phyloP scores from a whole-genome alignment of 1,284 basidiomycete species.

The Dichomitus squalens region DNA sequence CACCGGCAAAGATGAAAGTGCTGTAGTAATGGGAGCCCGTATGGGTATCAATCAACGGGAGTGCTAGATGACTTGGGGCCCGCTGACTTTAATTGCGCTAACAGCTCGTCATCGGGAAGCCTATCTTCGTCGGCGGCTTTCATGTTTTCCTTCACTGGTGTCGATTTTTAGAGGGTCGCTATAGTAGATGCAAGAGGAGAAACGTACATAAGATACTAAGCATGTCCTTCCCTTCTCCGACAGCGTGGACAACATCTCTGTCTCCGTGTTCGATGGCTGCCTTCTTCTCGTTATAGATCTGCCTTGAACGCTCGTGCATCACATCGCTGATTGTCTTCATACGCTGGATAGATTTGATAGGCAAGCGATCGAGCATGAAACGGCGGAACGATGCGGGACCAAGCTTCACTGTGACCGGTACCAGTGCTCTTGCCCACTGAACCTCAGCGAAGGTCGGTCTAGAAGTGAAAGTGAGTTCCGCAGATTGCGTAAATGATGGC shows the following conservation, averaged over 20 bases:
- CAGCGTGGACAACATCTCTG: conserved; percentile 25
- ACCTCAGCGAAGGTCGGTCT: neutral
- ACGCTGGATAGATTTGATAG: conserved; percentile 30
- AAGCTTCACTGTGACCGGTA: neutral
- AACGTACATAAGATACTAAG: conserved; percentile 42
- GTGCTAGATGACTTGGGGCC: neutral
- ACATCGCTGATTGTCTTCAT: conserved; percentile 39
- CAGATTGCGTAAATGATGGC: neutral
- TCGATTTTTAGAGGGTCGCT: neutral
- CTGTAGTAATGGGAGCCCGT: conserved; percentile 5
- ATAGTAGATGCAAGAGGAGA: neutral
- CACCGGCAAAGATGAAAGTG: conserved; percentile 30
- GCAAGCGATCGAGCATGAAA: neutral
- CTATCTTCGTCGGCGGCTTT: conserved; percentile 22
- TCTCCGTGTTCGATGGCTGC: conserved; percentile 24
- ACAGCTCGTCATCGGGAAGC: conserved; percentile 20
- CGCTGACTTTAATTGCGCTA: conserved; percentile 31
- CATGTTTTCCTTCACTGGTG: conserved; percentile 38
- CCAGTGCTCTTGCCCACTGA: neutral
- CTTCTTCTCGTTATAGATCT: conserved; percentile 43
- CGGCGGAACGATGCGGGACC: conserved; percentile 1
- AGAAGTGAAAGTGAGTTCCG: neutral
- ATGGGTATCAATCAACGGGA: neutral
- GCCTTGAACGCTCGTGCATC: conserved; percentile 37
- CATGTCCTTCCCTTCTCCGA: conserved; percentile 44